Conservation (phyloP, 2,329 filamentous ascomycete species). For the Colletotrichum orchidophilum region DNA sequence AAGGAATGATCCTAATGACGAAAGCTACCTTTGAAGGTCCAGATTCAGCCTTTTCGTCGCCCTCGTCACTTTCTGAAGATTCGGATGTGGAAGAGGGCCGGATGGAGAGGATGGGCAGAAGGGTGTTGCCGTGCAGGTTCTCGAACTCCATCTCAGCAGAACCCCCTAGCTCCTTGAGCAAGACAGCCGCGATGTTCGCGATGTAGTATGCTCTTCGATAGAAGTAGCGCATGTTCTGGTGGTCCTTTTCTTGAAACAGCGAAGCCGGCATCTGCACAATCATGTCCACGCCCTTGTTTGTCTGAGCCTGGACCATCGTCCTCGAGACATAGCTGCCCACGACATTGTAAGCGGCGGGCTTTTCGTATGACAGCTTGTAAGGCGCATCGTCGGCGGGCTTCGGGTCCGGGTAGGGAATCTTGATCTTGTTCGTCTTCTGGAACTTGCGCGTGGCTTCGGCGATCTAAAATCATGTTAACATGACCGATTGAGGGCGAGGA, state of each 20-base stretch:
- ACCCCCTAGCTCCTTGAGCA: conserved; percentile 66
- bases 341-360: conserved; percentile 83
- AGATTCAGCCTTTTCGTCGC: conserved; percentile 35
- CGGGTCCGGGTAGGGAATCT: conserved; percentile 87
- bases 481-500: conserved; percentile 18
- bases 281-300: conserved; percentile 76
- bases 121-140: conserved; percentile 75
- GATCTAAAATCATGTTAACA: conserved; percentile 59
- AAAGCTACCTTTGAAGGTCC: conserved; percentile 50
- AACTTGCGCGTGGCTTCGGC: conserved; percentile 73
- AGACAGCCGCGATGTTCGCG: conserved; percentile 77
- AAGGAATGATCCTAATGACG: conserved; percentile 80
- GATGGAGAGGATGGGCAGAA: conserved; percentile 74
- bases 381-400: conserved; percentile 78
- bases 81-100: conserved; percentile 45
- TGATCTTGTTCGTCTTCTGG: conserved; percentile 72
- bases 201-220: conserved; percentile 94
- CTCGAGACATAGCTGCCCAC: conserved; percentile 86
- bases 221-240: conserved; percentile 91
- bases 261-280: conserved; percentile 83
- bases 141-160: conserved; percentile 70
- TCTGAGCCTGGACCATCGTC: conserved; percentile 74
- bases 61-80: conserved; percentile 32
- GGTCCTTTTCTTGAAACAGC: conserved; percentile 94
- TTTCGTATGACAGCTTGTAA: conserved; percentile 83